Conservation (phyloP, 345 rosid species). For the sweet orange (Citrus sinensis) region DNA sequence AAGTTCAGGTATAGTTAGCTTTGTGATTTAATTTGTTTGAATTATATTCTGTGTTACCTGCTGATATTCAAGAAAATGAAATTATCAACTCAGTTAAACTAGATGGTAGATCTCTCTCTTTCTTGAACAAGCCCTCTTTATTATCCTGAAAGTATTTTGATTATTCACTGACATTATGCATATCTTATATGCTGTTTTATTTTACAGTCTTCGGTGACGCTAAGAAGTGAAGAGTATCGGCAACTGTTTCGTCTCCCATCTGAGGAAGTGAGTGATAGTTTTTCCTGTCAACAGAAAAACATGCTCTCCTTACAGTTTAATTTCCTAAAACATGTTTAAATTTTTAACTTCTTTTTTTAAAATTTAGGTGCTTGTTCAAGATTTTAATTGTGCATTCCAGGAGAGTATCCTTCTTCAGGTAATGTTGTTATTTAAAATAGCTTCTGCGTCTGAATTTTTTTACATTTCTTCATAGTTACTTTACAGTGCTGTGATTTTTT, state of each 20-base stretch:
- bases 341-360: slow-evolving; percentile 4
- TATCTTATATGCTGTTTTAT: slow-evolving; percentile 5
- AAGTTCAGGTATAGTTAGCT: slow-evolving; percentile 44
- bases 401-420: slow-evolving; percentile 97
- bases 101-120: neutral
- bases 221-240: slow-evolving; percentile 82
- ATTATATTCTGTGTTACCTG: neutral
- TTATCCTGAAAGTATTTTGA: neutral
- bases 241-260: slow-evolving; percentile 80
- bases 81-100: neutral
- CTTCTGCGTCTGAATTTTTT: neutral
- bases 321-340: neutral
- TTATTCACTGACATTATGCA: neutral
- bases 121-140: neutral
- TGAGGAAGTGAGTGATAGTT: slow-evolving; percentile 57
- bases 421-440: slow-evolving; percentile 3
- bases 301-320: neutral
- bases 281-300: neutral
- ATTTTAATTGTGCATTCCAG: slow-evolving; percentile 96
- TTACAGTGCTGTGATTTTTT: neutral
- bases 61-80: neutral
- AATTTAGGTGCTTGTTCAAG: slow-evolving; percentile 71
- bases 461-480: neutral
- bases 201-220: slow-evolving; percentile 41
- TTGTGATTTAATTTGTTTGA: neutral